Evolutionary conservation across 345 rosid species (phyloP), one percentile per base, ranked within the genome.

Genomic region (Mallotus nudiflorus): DNA sequence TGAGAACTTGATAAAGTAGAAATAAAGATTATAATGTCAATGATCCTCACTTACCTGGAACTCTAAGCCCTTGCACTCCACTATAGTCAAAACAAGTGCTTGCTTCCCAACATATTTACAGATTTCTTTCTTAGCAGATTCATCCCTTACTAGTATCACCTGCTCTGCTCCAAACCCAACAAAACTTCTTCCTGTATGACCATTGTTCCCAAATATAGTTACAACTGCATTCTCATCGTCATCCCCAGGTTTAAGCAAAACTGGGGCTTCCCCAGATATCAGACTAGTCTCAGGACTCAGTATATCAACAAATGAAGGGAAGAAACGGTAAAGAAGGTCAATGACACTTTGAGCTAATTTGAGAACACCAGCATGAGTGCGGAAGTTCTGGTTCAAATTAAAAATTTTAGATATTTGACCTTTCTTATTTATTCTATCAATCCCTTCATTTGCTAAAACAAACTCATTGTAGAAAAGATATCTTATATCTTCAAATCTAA

Each of bases 41-140:
- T 45, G 37, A 4, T 35, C 14, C 33, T 19, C n/a, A 70, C 65
- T 57, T 6, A 83, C 87, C 89, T 81, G 83, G 76, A 85, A 85
- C 72, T 85, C 85, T 33, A 85, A 66, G 56, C 89, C 89, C 75
- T 81, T 85, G 80, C 89, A 74, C 52, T 85, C 87, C 6, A 83
- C 44, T 22, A 81, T 65, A 9, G 85, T 85, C 69, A 83, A 61
- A 28, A 83, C 77, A 67, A 85, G 86, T 40, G 89, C 89, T 51
- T 85, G 83, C 63, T 83, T 82, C 48, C 85, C 83, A n/a, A 82
- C 78, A 46, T 55, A 48, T 31, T 66, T 55, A 14, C 58, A 52
- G 24, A 81, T 67, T 64, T 76, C 83, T 35, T 72, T 69, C 58
- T 70, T 75, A 1, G 73, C 82, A 67, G 14, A 6, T 45, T 82